Percentiles rank a stretch among this genome's conserved stretches.
Evolutionary conservation across 495 filamentous ascomycete genomes (phyloP).

Genomic region (Aspergillus kassunensis): DNA sequence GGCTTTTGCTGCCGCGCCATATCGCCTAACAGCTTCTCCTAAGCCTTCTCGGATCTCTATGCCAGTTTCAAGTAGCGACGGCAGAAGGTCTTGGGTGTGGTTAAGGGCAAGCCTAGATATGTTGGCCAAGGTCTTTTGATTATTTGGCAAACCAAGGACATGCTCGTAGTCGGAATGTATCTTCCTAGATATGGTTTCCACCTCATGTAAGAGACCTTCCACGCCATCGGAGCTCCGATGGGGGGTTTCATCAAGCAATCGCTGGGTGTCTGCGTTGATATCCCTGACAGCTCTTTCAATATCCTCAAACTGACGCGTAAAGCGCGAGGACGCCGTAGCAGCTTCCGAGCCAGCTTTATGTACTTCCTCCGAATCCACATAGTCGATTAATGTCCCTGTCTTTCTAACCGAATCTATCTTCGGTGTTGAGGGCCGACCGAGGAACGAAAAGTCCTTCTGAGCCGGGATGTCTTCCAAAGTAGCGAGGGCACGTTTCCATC

Average conservation of each 20-base stretch:
- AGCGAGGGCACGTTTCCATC: conserved; percentile 65
- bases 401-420: conserved; percentile 31
- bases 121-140: conserved; percentile 67
- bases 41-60: conserved; percentile 72
- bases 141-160: conserved; percentile 62
- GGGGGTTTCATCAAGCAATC: conserved; percentile 39
- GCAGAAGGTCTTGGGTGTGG: conserved; percentile 85
- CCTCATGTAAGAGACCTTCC: conserved; percentile 69
- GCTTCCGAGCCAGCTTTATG: conserved; percentile 57
- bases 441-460: conserved; percentile 53
- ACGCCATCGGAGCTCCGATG: conserved; percentile 38
- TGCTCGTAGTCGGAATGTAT: conserved; percentile 83
- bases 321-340: conserved; percentile 43
- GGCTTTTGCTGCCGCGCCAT: conserved; percentile 54
- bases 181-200: conserved; percentile 79
- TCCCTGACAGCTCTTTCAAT: conserved; percentile 49
- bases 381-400: conserved; percentile 60
- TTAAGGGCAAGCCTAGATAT: conserved; percentile 81
- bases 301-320: conserved; percentile 49
- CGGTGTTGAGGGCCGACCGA: conserved; percentile 43
- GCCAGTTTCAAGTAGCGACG: conserved; percentile 65
- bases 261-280: conserved; percentile 51
- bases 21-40: conserved; percentile 59
- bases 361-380: conserved; percentile 64
- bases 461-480: conserved; percentile 59